phyloP scores from a whole-genome alignment of 352 stramenopile species.

The Nannochloropsis limnetica region DNA sequence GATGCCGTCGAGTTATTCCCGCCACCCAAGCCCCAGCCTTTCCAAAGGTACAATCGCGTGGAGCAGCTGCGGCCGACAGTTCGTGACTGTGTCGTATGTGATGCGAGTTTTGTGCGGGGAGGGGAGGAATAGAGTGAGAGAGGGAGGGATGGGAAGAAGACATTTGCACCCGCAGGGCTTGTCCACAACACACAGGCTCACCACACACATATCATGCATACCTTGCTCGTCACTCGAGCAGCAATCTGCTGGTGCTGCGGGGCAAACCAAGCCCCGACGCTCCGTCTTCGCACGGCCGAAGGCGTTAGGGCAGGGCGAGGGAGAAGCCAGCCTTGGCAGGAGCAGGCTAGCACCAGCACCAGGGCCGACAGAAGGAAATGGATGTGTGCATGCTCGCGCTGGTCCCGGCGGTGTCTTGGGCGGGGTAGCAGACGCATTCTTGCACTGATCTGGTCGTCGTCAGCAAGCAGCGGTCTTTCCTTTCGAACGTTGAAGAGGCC shows the following conservation, averaged over 20 bases:
- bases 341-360: constrained; percentile 11
- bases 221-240: constrained; percentile 1
- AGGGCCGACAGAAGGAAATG: background rate
- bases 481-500: background rate
- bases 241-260: background rate
- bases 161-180: background rate
- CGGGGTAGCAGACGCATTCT: background rate
- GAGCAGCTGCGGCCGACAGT: background rate
- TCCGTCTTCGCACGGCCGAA: background rate
- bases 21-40: background rate
- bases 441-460: background rate
- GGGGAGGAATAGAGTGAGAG: background rate
- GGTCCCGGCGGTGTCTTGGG: background rate
- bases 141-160: background rate
- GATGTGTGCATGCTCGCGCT: background rate
- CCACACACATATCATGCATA: background rate
- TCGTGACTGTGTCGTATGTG: background rate
- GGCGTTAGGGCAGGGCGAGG: background rate
- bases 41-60: background rate
- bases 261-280: background rate
- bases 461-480: background rate
- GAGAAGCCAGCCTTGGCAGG: background rate
- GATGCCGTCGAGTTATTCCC: background rate
- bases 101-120: background rate
- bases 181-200: background rate